These are phyloP conservation scores for Apophysomyces variabilis DNA, from an alignment of 371 early-diverging fungal genomes.

Conservation along the genomic window DNA sequence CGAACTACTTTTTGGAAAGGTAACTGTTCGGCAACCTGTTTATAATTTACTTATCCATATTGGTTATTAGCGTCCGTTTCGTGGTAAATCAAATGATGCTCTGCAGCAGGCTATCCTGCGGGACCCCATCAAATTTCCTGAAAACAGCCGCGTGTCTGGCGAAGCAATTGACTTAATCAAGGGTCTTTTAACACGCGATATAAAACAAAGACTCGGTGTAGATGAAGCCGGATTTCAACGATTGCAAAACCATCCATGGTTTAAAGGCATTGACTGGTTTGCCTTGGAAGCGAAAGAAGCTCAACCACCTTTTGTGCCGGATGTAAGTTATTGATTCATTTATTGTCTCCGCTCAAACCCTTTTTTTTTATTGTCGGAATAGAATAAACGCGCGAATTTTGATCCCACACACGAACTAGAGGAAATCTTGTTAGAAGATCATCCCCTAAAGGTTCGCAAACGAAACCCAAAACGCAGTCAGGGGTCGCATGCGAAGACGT, in stretches of 20 bases:
- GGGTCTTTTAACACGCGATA: slow-evolving; percentile 63
- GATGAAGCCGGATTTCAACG: slow-evolving; percentile 57
- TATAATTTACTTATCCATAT: not conserved
- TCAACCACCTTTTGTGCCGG: slow-evolving; percentile 70
- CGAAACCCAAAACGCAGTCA: slow-evolving; percentile 30
- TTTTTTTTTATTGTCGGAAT: slow-evolving; percentile 19
- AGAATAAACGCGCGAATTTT: slow-evolving; percentile 80
- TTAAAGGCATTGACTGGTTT: slow-evolving; percentile 62
- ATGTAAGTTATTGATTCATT: slow-evolving; percentile 33
- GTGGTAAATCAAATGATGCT: slow-evolving; percentile 79
- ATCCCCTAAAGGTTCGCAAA: slow-evolving; percentile 74
- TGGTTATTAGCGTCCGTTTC: slow-evolving; percentile 73
- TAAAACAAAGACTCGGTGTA: slow-evolving; percentile 62
- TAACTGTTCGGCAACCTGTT: slow-evolving; percentile 26
- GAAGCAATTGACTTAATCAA: slow-evolving; percentile 62
- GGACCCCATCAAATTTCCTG: slow-evolving; percentile 65
- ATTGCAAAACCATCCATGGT: slow-evolving; percentile 66
- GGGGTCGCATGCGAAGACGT: slow-evolving; percentile 25
- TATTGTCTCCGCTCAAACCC: not conserved
- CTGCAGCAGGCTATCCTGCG: slow-evolving; percentile 69
- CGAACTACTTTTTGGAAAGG: slow-evolving; percentile 79
- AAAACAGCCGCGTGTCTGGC: slow-evolving; percentile 52
- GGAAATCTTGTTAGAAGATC: slow-evolving; percentile 91
- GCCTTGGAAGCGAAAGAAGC: slow-evolving; percentile 57
- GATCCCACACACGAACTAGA: slow-evolving; percentile 96